Evolutionary conservation across 176 grass and related monocot genomes (phyloP), one percentile per base, ranked within the genome.

Genomic region (Musa beccarii): DNA sequence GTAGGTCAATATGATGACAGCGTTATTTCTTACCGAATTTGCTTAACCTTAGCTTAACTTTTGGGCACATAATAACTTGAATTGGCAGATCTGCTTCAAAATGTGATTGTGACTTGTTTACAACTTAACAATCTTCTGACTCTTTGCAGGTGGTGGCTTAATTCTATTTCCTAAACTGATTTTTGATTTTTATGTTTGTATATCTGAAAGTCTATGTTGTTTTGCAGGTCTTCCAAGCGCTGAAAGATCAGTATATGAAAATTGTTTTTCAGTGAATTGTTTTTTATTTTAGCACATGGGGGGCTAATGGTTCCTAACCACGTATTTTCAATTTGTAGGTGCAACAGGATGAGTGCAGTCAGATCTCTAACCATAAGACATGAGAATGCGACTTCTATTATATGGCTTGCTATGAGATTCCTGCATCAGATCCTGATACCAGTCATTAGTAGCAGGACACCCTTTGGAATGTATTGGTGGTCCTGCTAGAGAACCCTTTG

Each of bases 191-290:
- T 56, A 79, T 81, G 74, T 89, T 66, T 56, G 75, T 80, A 82
- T 78, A 15, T 69, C 66, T 78, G n/a, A 81, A 69, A 52, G 55
- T 81, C 86, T 78, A 17, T 49, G 10, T 84, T 91, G 57, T 98
- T 89, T 87, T 98, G 88, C 86, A 98, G 90, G 94, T 65, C 9
- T 69, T 61, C 76, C 84, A 82, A 83, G 82, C 79, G 67, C 74
- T 86, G 79, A 83, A 73, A 52, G 64, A 78, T 88, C 81, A 78
- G 15, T 34, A 86, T 56, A 78, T 84, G 76, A 62, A 10, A 24
- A 84, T 13, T 79, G 64, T 74, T 52, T 68, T 16, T 80, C 59
- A 78, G 1, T 63, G 22, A 55, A 74, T 23, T 56, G 76, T 16
- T 52, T 75, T 86, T 53, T 25, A 0, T 78, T 82, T 84, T 13